These are phyloP conservation scores for Sherardia arvensis DNA, from an alignment of 257 asterid genomes.

Conservation along the genomic window DNA sequence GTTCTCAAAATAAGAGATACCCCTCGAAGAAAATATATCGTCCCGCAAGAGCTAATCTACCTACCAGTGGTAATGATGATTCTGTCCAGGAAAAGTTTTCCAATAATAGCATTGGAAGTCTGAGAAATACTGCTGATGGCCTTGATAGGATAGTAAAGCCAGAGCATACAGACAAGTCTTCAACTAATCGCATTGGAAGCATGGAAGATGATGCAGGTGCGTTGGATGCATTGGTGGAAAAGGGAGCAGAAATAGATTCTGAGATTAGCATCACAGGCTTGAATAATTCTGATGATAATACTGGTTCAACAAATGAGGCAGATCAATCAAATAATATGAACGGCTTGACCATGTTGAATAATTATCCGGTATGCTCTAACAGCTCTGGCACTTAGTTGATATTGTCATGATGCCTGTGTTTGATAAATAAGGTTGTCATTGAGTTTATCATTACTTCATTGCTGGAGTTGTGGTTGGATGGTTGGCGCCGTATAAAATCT, in stretches of 20 bases:
- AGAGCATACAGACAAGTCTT: slow-evolving; percentile 21
- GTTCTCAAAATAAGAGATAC: slow-evolving; percentile 58
- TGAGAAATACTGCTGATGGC: slow-evolving; percentile 23
- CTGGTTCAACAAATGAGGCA: slow-evolving; percentile 23
- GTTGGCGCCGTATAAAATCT: not conserved
- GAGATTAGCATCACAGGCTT: slow-evolving; percentile 16
- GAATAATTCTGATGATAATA: slow-evolving; percentile 19
- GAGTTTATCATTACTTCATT: not conserved
- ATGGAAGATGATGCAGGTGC: slow-evolving; percentile 23
- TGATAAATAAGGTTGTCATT: not conserved
- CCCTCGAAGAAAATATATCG: slow-evolving; percentile 44
- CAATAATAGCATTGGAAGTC: slow-evolving; percentile 17
- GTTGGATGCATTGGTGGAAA: slow-evolving; percentile 15
- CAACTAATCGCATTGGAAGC: slow-evolving; percentile 17
- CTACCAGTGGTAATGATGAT: slow-evolving; percentile 28
- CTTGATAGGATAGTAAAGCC: slow-evolving; percentile 24
- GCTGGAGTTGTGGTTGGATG: not conserved
- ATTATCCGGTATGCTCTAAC: slow-evolving; percentile 20
- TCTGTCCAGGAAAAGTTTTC: slow-evolving; percentile 27
- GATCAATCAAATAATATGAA: slow-evolving; percentile 26
- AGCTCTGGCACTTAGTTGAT: not conserved
- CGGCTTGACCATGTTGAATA: slow-evolving; percentile 21
- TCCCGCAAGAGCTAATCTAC: slow-evolving; percentile 30
- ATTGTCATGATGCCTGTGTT: not conserved
- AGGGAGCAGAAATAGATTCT: slow-evolving; percentile 16